Percentiles rank a stretch among this genome's conserved stretches.
phyloP scores from a whole-genome alignment of 1,284 basidiomycete genomes.

The Pseudozyma sp. region DNA sequence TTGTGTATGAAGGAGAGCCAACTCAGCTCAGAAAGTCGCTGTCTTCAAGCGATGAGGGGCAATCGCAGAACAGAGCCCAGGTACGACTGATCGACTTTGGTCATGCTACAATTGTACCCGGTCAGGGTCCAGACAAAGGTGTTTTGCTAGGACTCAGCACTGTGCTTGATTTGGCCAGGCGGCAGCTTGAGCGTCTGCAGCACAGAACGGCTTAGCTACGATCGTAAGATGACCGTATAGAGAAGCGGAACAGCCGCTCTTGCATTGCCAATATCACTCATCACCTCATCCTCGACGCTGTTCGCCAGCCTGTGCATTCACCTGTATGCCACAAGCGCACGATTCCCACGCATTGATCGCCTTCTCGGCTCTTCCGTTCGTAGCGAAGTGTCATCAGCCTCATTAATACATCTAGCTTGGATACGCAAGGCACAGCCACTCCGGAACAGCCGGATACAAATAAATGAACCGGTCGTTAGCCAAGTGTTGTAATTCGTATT shows the following conservation, averaged over 20 bases:
- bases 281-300: too few relatives aligned
- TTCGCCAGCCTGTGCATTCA: too few relatives aligned
- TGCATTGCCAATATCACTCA: not conserved
- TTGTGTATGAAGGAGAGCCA: constrained; percentile 84
- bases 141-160: constrained; percentile 80
- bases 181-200: constrained; percentile 17
- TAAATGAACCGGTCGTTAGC: too few relatives aligned
- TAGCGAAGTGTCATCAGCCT: too few relatives aligned
- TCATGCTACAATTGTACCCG: constrained; percentile 79
- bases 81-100: constrained; percentile 93
- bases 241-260: too few relatives aligned
- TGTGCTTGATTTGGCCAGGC: constrained; percentile 60
- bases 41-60: not conserved
- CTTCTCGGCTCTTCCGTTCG: too few relatives aligned
- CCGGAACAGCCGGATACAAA: too few relatives aligned
- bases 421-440: too few relatives aligned
- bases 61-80: constrained; percentile 8
- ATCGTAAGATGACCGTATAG: not conserved
- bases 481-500: too few relatives aligned
- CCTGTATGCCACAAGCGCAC: too few relatives aligned
- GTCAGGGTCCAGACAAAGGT: constrained; percentile 82
- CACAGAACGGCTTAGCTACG: not conserved
- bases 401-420: too few relatives aligned
- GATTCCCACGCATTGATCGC: too few relatives aligned
- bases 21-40: constrained; percentile 69